Evolutionary conservation across 2,329 filamentous ascomycete species (phyloP), one percentile per base, ranked within the genome.

Genomic region (Diaporthe sp.): DNA sequence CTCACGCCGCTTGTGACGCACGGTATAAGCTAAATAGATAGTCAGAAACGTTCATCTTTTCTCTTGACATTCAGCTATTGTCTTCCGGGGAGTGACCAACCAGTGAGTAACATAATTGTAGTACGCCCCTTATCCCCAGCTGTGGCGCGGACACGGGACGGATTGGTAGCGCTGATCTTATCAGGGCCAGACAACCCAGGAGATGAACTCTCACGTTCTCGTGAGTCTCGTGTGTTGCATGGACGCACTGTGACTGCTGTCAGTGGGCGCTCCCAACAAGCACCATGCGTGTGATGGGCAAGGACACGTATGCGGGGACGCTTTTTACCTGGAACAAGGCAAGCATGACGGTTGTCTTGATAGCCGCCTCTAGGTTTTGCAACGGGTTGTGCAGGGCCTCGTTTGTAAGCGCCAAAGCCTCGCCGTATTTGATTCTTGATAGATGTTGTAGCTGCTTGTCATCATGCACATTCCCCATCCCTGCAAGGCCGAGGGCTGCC

Each of bases 321-420:
- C 19, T 52, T 8, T 83, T 78, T 82, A 92, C 90, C 85, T 92
- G 90, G 76, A 90, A 92, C 80, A 92, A 85, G 61, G 90, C 89
- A 77, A 92, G 86, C 77, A 90, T 85, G 55, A 92, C 84, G 40
- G 92, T 88, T 10, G 87, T 82, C 38, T 87, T 85, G 77, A 90
- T 84, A 22, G 89, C 85, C 13, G 87, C 84, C 60, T 87, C 82
- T 30, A 87, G 78, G 70, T 82, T 81, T 47, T 79, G 78, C 38
- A 81, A 74, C 30, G 82, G 77, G 45, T 83, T 78, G 72, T 79
- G 78, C 74, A 89, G 82, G 9, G 86, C 79, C 73, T 83, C 81
- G 8, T 85, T 83, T 3, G 86, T 87, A 71, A 86, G 83, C 54
- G 85, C 86, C 50, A 92, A 81, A 2, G 90, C 89, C 38, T 84